Percentiles rank a stretch among this genome's conserved stretches.
These are phyloP conservation scores for Chaetomiaceae sp. DNA, from an alignment of 2,329 filamentous ascomycete genomes.

Conservation along the genomic window DNA sequence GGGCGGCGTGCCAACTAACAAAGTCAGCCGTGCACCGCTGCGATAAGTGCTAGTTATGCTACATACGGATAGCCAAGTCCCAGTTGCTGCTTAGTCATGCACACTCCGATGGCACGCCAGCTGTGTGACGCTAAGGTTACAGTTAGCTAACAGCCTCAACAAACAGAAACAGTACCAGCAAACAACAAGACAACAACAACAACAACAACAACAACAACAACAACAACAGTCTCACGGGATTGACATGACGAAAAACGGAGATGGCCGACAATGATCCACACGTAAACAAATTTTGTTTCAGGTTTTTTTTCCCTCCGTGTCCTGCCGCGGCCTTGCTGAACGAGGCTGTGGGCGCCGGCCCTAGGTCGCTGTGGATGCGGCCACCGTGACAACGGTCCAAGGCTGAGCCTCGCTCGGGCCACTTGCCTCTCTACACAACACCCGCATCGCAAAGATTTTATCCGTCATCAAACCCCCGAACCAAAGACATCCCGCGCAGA, in stretches of 20 bases:
- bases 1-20: neutral
- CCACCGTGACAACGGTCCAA: constrained; percentile 16
- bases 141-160: too few relatives aligned
- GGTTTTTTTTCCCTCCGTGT: constrained; percentile 12
- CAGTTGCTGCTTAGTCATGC: too few relatives aligned
- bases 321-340: constrained; percentile 7
- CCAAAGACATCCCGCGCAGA: neutral
- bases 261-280: neutral
- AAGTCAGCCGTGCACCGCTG: neutral
- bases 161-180: too few relatives aligned
- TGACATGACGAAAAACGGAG: neutral
- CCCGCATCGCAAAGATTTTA: neutral
- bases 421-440: neutral
- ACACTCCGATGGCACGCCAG: too few relatives aligned
- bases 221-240: neutral
- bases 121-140: too few relatives aligned
- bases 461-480: neutral
- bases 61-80: too few relatives aligned
- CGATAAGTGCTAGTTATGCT: neutral
- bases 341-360: constrained; percentile 13
- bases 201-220: neutral
- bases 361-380: constrained; percentile 16
- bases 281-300: neutral
- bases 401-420: constrained; percentile 13
- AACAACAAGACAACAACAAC: neutral